Percentiles rank a stretch among this genome's conserved stretches.
Conservation (phyloP, 306 rosid genomes). For the Cicer chorassanicum region DNA sequence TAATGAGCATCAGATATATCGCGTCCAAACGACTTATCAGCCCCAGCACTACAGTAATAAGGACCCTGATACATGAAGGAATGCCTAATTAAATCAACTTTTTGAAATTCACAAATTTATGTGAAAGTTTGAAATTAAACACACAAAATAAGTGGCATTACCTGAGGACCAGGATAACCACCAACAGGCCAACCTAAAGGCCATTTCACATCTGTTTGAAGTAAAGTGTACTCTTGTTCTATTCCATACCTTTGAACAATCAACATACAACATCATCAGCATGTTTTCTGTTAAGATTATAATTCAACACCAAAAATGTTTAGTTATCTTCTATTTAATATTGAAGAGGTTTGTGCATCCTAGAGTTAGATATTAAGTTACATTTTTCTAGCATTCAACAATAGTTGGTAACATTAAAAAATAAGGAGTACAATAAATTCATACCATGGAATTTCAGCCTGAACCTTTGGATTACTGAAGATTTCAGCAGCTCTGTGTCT, state of each 20-base stretch:
- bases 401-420: slow-evolving; percentile 15
- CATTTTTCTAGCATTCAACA: slow-evolving; percentile 14
- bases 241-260: slow-evolving; percentile 82
- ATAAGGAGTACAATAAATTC: slow-evolving; percentile 28
- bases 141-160: slow-evolving; percentile 38
- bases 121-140: slow-evolving; percentile 39
- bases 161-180: slow-evolving; percentile 99
- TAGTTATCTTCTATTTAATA: slow-evolving; percentile 35
- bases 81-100: slow-evolving; percentile 14
- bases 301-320: slow-evolving; percentile 36
- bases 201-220: slow-evolving; percentile 90
- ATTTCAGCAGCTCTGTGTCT: slow-evolving; percentile 86
- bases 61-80: slow-evolving; percentile 73
- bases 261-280: slow-evolving; percentile 49
- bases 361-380: neutral
- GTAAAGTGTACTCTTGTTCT: slow-evolving; percentile 98
- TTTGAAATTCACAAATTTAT: neutral
- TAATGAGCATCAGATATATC: slow-evolving; percentile 99
- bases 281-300: slow-evolving; percentile 36
- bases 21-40: slow-evolving; percentile 98
- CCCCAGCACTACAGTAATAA: slow-evolving; percentile 91
- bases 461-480: slow-evolving; percentile 77
- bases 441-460: slow-evolving; percentile 86
- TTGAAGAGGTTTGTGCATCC: slow-evolving; percentile 11
- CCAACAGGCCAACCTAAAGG: slow-evolving; percentile 99